Evolutionary conservation across 2,329 filamentous ascomycete genomes (phyloP).

Genomic region (Pseudogymnoascus sp.): DNA sequence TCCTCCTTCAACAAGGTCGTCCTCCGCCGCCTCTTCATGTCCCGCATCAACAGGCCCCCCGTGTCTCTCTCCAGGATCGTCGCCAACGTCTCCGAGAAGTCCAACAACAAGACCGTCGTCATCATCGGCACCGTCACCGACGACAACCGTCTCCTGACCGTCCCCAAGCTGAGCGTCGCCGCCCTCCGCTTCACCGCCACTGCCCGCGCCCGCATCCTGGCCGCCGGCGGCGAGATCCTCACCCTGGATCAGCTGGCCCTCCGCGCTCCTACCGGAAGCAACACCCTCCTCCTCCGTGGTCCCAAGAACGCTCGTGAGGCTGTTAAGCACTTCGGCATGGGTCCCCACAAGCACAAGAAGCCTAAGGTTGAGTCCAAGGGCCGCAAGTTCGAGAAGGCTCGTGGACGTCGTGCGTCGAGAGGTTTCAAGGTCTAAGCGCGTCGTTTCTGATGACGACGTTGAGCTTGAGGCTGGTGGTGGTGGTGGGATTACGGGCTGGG

Average conservation of each 20-base stretch:
- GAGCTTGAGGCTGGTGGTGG: background rate
- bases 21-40: conserved; percentile 96
- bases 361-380: conserved; percentile 97
- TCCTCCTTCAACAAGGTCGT: conserved; percentile 98
- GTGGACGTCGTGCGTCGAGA: conserved; percentile 95
- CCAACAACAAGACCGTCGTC: conserved; percentile 79
- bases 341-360: conserved; percentile 99
- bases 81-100: conserved; percentile 54
- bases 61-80: conserved; percentile 89
- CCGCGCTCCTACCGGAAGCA: conserved; percentile 87
- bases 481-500: background rate
- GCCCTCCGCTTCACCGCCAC: conserved; percentile 96
- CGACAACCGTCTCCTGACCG: conserved; percentile 84
- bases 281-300: conserved; percentile 93
- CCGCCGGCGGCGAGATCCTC: conserved; percentile 88
- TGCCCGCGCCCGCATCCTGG: conserved; percentile 84
- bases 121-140: conserved; percentile 94
- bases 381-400: conserved; percentile 97
- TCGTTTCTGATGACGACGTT: background rate
- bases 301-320: conserved; percentile 98
- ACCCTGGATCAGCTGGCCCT: conserved; percentile 97
- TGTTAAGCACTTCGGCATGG: conserved; percentile 98
- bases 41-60: conserved; percentile 93
- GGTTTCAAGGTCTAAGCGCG: conserved; percentile 97
- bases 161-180: conserved; percentile 89